Evolutionary conservation across 1,139 yeast genomes (phyloP).

Genomic region (Kodamaea anthophila): DNA sequence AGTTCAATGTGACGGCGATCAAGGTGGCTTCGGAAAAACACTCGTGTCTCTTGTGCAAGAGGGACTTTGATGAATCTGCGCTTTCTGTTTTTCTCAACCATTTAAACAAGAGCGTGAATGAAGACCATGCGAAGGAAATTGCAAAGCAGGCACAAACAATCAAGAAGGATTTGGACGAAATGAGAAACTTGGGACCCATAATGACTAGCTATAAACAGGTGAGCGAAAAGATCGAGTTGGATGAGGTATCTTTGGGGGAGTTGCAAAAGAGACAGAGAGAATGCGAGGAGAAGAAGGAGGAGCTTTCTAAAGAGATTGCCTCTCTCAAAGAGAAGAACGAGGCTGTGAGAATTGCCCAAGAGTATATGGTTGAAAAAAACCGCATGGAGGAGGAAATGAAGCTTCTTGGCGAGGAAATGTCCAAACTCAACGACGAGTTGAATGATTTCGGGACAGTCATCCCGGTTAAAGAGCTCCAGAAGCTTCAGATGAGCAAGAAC

Average conservation of each 20-base stretch:
- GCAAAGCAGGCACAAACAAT: conserved; percentile 27
- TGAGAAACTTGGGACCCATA: conserved; percentile 22
- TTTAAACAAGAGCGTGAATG: conserved; percentile 32
- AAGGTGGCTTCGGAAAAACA: conserved; percentile 50
- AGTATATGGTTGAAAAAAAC: conserved; percentile 26
- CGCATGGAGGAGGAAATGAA: conserved; percentile 33
- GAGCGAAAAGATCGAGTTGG: conserved; percentile 5
- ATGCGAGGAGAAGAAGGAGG: conserved; percentile 5
- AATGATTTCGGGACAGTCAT: conserved; percentile 25
- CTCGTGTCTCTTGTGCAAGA: conserved; percentile 59
- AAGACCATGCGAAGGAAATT: conserved; percentile 31
- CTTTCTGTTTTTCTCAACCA: conserved; percentile 26
- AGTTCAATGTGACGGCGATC: conserved; percentile 59
- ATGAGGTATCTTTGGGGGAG: not conserved
- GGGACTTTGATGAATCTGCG: conserved; percentile 47
- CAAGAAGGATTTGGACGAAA: conserved; percentile 23
- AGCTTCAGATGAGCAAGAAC: conserved; percentile 36
- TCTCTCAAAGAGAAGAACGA: conserved; percentile 10
- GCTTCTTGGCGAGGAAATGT: conserved; percentile 27
- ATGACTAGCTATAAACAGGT: conserved; percentile 22
- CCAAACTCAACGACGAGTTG: conserved; percentile 32
- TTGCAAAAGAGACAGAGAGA: conserved; percentile 4
- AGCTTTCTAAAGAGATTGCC: conserved; percentile 13
- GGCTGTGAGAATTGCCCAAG: conserved; percentile 11
- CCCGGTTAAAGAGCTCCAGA: conserved; percentile 50